Evolutionary conservation across 1,284 basidiomycete species (phyloP).

Genomic region (Cryptococcus wingfieldii): DNA sequence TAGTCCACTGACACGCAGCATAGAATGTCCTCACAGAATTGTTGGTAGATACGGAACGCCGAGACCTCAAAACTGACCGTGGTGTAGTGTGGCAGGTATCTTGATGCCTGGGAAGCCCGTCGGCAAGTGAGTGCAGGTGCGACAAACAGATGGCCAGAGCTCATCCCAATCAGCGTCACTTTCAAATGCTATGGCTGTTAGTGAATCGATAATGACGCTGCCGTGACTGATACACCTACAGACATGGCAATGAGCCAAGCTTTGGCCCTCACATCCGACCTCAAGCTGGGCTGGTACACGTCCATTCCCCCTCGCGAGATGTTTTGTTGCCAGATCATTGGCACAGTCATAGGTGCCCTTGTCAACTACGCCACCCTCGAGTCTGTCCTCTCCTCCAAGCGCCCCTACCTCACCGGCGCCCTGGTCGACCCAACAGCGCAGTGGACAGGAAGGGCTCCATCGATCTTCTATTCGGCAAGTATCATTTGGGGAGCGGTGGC

Average conservation of each 20-base stretch:
- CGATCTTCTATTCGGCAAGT: conserved; percentile 49
- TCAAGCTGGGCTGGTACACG: conserved; percentile 52
- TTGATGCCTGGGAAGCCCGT: conserved; percentile 54
- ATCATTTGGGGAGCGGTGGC: conserved; percentile 51
- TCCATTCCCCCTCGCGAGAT: conserved; percentile 49
- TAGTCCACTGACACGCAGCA: conserved; percentile 3
- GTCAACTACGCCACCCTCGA: conserved; percentile 51
- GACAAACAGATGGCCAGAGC: conserved; percentile 1
- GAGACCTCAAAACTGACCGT: not conserved
- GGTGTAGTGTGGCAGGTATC: conserved; percentile 48
- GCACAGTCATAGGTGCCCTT: conserved; percentile 51
- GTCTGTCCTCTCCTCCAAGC: conserved; percentile 43
- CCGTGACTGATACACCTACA: conserved; percentile 15
- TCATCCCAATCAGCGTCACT: conserved; percentile 32
- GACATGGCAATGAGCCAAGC: conserved; percentile 52
- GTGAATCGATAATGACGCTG: conserved; percentile 1
- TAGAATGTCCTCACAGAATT: conserved; percentile 53
- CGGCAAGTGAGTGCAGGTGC: conserved; percentile 44
- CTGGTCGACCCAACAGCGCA: conserved; percentile 51
- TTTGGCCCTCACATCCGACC: conserved; percentile 49
- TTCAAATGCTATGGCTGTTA: conserved; percentile 49
- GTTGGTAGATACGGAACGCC: conserved; percentile 19
- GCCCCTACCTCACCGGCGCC: conserved; percentile 44
- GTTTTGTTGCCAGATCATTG: conserved; percentile 52
- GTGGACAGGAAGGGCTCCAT: conserved; percentile 47